Evolutionary conservation across 2,329 filamentous ascomycete genomes (phyloP).

Genomic region (Chaetomium globosum): DNA sequence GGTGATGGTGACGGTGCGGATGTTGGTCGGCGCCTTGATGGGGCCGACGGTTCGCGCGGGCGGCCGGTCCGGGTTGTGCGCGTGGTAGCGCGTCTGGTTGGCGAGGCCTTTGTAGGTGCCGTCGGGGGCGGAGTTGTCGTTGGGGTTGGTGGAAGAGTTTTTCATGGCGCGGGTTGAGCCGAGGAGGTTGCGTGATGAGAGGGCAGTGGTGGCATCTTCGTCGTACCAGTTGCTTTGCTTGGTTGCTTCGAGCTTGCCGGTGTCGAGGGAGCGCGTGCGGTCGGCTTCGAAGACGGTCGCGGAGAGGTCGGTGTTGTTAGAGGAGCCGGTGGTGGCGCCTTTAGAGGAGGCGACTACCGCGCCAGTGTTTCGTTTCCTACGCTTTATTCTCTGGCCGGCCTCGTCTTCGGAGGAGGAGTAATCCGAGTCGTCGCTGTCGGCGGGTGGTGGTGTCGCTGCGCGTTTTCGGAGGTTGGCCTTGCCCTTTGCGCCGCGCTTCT

Average conservation of each 20-base stretch:
- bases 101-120: conserved; percentile 78
- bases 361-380: conserved; percentile 66
- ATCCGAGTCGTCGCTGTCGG: conserved; percentile 58
- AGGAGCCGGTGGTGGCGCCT: conserved; percentile 42
- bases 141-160: neutral
- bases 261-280: conserved; percentile 58
- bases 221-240: conserved; percentile 90
- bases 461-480: conserved; percentile 81
- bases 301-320: conserved; percentile 45
- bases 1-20: conserved; percentile 84
- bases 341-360: conserved; percentile 67
- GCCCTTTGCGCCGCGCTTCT: conserved; percentile 77
- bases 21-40: conserved; percentile 83
- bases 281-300: conserved; percentile 63
- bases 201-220: conserved; percentile 56
- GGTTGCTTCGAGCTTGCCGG: conserved; percentile 77
- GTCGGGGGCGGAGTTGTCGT: conserved; percentile 46
- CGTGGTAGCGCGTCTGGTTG: conserved; percentile 73
- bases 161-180: conserved; percentile 55
- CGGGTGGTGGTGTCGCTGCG: conserved; percentile 72
- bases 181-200: conserved; percentile 58
- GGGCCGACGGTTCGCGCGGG: conserved; percentile 71
- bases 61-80: conserved; percentile 76
- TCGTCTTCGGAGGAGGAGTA: conserved; percentile 78
- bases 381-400: conserved; percentile 74